Conservation (phyloP, 306 rosid species). For the Rosa rugosa region DNA sequence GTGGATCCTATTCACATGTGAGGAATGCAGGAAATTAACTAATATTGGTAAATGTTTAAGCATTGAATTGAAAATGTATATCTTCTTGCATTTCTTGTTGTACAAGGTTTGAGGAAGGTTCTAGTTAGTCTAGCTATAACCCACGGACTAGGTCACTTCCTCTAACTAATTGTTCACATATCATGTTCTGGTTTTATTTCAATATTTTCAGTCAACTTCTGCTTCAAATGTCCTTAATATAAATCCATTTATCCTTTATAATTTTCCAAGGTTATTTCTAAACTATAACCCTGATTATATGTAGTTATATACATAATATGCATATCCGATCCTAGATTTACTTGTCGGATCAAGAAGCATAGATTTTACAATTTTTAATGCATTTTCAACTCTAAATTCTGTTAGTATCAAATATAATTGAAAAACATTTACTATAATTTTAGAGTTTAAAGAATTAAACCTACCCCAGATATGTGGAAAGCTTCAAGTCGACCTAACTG, state of each 20-base stretch:
- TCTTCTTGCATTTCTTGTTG: conserved; percentile 2
- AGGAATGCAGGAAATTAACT: neutral
- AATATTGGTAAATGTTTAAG: neutral
- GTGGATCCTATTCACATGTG: conserved; percentile 8
- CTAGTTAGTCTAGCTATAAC: neutral
- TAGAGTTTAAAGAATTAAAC: neutral
- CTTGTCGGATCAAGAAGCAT: neutral
- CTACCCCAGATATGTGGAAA: neutral
- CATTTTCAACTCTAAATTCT: too few relatives aligned
- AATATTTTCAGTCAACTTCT: neutral
- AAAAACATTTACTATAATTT: too few relatives aligned
- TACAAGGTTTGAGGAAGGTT: neutral
- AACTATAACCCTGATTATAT: too few relatives aligned
- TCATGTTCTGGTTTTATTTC: neutral
- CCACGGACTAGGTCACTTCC: neutral
- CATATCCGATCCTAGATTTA: neutral
- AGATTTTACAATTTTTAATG: neutral
- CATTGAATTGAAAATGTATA: neutral
- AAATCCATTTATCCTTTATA: neutral
- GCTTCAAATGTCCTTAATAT: neutral
- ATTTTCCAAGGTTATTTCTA: neutral
- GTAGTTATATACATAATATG: neutral
- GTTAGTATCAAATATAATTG: too few relatives aligned
- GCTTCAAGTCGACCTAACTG: neutral
- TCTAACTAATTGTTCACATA: too few relatives aligned